phyloP scores from a whole-genome alignment of 1,284 basidiomycete genomes.

The Ceratobasidium papillatum region DNA sequence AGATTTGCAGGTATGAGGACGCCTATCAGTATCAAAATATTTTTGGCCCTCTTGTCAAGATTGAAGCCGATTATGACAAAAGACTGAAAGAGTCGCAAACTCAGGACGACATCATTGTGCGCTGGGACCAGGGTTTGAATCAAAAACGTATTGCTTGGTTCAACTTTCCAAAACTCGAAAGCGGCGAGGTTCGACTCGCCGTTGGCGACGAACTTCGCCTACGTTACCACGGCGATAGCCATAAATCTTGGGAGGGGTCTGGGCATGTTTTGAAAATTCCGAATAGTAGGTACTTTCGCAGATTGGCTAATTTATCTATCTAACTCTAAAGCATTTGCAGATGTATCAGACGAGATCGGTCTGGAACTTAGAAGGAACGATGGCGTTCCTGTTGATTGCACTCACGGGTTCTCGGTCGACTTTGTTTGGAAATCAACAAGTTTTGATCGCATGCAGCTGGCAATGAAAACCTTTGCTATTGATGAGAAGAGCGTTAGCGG shows the following conservation, averaged over 20 bases:
- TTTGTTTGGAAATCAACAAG: constrained; percentile 99
- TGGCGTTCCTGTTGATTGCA: constrained; percentile 94
- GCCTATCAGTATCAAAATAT: constrained; percentile 99
- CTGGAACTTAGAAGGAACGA: constrained; percentile 91
- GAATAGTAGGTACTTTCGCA: constrained; percentile 74
- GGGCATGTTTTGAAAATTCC: constrained; percentile 99
- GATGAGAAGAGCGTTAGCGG: constrained; percentile 99
- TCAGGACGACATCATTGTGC: constrained; percentile 93
- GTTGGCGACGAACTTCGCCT: constrained; percentile 96
- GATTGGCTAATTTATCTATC: background rate
- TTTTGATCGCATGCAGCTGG: constrained; percentile 98
- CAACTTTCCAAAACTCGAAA: constrained; percentile 93
- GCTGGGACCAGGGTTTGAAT: constrained; percentile 98
- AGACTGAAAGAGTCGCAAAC: constrained; percentile 97
- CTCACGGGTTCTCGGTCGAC: constrained; percentile 94
- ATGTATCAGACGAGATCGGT: constrained; percentile 97
- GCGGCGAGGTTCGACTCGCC: constrained; percentile 95
- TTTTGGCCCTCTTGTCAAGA: constrained; percentile 98
- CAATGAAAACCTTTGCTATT: constrained; percentile 99
- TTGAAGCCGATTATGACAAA: constrained; percentile 99
- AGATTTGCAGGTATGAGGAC: constrained; percentile 79
- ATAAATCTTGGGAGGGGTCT: constrained; percentile 95
- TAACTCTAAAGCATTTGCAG: constrained; percentile 55
- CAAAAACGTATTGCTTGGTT: constrained; percentile 99
- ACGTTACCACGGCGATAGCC: constrained; percentile 83